Conservation (phyloP, 768 basidiomycete genomes). For the Cystobasidium ongulense region DNA sequence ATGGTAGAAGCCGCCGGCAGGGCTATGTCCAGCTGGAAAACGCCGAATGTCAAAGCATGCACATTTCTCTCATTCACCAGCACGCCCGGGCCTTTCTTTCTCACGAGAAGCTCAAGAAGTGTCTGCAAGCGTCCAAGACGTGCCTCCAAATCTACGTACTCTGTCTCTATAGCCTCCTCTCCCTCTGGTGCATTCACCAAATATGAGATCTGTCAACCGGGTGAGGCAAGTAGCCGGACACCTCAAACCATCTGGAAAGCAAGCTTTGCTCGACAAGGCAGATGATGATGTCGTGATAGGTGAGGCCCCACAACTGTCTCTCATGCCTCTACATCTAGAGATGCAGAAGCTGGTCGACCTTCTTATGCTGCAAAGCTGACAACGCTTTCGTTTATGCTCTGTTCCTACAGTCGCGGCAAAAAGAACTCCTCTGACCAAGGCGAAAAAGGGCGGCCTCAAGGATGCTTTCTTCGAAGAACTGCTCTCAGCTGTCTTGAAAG, state of each 20-base stretch:
- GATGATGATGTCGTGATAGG: conserved; percentile 26
- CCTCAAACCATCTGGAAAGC: background rate
- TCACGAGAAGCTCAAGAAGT: no score
- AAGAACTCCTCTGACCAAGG: conserved; percentile 8
- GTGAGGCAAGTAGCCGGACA: background rate
- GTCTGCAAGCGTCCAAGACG: no score
- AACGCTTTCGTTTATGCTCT: background rate
- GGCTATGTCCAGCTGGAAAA: background rate
- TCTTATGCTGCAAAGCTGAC: no score
- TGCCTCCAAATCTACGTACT: background rate
- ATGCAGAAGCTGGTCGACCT: no score
- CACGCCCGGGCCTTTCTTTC: no score
- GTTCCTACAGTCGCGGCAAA: conserved; percentile 12
- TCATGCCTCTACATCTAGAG: no score
- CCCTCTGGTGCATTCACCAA: background rate
- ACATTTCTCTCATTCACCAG: no score
- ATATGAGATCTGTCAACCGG: background rate
- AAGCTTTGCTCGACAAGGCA: conserved; percentile 3
- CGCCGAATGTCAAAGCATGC: background rate
- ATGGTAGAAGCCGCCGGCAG: no score
- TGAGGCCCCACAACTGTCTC: no score
- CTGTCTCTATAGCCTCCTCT: background rate
- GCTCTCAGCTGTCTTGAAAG: conserved; percentile 8
- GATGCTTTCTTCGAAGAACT: conserved; percentile 28
- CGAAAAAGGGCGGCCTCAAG: conserved; percentile 24